These are phyloP conservation scores for Caloboletus inedulis DNA, from an alignment of 1,284 basidiomycete genomes.

Conservation along the genomic window DNA sequence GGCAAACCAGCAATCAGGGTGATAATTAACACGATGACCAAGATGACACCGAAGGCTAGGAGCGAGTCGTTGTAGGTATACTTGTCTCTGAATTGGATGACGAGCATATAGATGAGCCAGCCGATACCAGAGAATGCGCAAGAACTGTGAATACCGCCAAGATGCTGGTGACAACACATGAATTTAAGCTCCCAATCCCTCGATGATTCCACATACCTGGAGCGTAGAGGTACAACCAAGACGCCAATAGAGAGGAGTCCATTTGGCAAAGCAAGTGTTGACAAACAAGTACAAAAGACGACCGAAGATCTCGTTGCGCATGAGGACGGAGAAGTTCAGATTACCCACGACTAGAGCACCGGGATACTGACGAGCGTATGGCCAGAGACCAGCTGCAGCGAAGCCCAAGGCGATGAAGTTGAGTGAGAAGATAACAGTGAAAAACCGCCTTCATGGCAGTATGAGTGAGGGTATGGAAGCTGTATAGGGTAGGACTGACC, in stretches of 20 bases:
- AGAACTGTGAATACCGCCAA: constrained; percentile 74
- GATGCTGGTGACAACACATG: constrained; percentile 45
- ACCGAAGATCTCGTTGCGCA: constrained; percentile 58
- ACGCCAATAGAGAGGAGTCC: constrained; percentile 69
- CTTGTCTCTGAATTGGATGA: constrained; percentile 49
- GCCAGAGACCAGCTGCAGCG: constrained; percentile 62
- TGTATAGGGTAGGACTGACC: constrained; percentile 35
- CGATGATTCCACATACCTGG: constrained; percentile 41
- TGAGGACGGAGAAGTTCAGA: constrained; percentile 49
- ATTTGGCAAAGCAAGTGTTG: constrained; percentile 62
- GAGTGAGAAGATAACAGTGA: constrained; percentile 52
- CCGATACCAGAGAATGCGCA: constrained; percentile 64
- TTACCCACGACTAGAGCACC: constrained; percentile 61
- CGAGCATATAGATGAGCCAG: constrained; percentile 63
- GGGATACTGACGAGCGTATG: constrained; percentile 55
- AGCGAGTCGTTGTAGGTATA: constrained; percentile 51
- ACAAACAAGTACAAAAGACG: constrained; percentile 49
- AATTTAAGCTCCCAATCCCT: background rate
- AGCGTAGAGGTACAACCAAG: constrained; percentile 67
- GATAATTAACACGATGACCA: constrained; percentile 50
- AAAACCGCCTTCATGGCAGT: constrained; percentile 53
- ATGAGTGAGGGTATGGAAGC: background rate
- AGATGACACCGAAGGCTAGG: constrained; percentile 55
- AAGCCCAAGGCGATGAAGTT: constrained; percentile 61
- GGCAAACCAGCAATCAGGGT: constrained; percentile 61